A percentile compares a stretch with the other conserved stretches of the same genome.
Conservation (phyloP, 441 rosid genomes). For the Gossypium aridum region DNA sequence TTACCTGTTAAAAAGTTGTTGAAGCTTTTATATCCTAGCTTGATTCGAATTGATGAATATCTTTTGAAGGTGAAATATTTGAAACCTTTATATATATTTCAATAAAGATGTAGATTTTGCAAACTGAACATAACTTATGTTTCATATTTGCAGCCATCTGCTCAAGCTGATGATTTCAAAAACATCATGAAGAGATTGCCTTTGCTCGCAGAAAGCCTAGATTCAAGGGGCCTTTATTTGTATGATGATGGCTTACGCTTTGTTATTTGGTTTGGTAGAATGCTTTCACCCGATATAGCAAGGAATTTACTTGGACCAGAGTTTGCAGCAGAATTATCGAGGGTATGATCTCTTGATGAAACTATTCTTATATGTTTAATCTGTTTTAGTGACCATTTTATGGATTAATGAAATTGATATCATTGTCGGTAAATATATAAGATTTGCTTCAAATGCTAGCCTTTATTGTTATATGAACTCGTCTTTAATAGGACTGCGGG, state of each 20-base stretch:
- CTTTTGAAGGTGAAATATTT: slow-evolving; percentile 54
- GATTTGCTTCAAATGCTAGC: not conserved
- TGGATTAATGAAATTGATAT: not conserved
- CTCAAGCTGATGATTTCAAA: slow-evolving; percentile 35
- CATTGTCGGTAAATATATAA: not conserved
- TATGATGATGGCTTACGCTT: slow-evolving; percentile 86
- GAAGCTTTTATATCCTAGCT: slow-evolving; percentile 81
- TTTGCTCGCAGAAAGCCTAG: slow-evolving; percentile 75
- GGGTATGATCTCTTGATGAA: slow-evolving; percentile 32
- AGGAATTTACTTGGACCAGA: slow-evolving; percentile 79
- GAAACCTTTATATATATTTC: not conserved
- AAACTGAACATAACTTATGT: slow-evolving; percentile 12
- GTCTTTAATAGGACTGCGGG: too few relatives aligned
- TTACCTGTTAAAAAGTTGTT: slow-evolving; percentile 77
- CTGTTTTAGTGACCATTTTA: not conserved
- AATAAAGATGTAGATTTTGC: not conserved
- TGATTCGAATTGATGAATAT: slow-evolving; percentile 77
- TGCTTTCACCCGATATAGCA: slow-evolving; percentile 79
- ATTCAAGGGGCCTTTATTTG: slow-evolving; percentile 86
- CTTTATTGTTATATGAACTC: not conserved
- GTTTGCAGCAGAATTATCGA: slow-evolving; percentile 82
- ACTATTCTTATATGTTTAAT: not conserved
- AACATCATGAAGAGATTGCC: slow-evolving; percentile 47
- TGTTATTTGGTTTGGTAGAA: slow-evolving; percentile 91
- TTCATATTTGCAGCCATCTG: slow-evolving; percentile 48